A percentile compares a stretch with the other conserved stretches of the same genome.
phyloP scores from a whole-genome alignment of 2,329 filamentous ascomycete genomes.

The Microdochium paspali region DNA sequence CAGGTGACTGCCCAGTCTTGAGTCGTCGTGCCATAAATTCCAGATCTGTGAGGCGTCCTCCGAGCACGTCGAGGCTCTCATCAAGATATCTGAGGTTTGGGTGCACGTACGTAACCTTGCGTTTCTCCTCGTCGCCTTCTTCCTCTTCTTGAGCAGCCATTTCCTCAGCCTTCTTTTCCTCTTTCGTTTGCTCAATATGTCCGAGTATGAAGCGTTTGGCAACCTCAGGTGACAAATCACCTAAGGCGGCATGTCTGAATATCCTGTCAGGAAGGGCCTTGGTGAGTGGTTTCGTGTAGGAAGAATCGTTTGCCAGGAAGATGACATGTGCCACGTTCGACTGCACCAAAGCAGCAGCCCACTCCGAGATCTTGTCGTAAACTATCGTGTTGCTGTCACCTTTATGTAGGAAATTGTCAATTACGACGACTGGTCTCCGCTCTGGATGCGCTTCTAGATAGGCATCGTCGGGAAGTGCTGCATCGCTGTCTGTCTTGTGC shows the following conservation, averaged over 20 bases:
- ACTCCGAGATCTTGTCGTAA: slow-evolving; percentile 76
- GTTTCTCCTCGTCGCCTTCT: slow-evolving; percentile 18
- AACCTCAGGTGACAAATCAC: slow-evolving; percentile 77
- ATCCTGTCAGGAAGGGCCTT: slow-evolving; percentile 86
- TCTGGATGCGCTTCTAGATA: slow-evolving; percentile 88
- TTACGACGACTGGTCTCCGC: slow-evolving; percentile 69
- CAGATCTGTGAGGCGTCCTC: slow-evolving; percentile 88
- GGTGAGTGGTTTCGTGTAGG: slow-evolving; percentile 77
- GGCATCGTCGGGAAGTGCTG: slow-evolving; percentile 67
- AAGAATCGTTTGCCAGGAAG: slow-evolving; percentile 83
- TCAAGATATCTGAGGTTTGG: slow-evolving; percentile 63
- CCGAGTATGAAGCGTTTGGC: slow-evolving; percentile 86
- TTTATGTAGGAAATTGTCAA: slow-evolving; percentile 88
- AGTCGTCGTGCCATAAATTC: slow-evolving; percentile 89
- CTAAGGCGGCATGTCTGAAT: slow-evolving; percentile 76
- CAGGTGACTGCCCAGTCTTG: slow-evolving; percentile 75
- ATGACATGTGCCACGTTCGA: slow-evolving; percentile 89
- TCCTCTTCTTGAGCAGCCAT: slow-evolving; percentile 14
- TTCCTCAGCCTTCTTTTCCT: slow-evolving; percentile 33
- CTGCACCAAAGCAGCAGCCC: slow-evolving; percentile 78
- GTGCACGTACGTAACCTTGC: slow-evolving; percentile 8
- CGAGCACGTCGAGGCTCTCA: slow-evolving; percentile 69
- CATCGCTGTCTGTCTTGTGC: slow-evolving; percentile 65
- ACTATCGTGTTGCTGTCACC: slow-evolving; percentile 56
- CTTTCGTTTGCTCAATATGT: slow-evolving; percentile 39